These are phyloP conservation scores for Phaeodactylum tricornutum DNA, from an alignment of 108 stramenopile species.

Conservation along the genomic window DNA sequence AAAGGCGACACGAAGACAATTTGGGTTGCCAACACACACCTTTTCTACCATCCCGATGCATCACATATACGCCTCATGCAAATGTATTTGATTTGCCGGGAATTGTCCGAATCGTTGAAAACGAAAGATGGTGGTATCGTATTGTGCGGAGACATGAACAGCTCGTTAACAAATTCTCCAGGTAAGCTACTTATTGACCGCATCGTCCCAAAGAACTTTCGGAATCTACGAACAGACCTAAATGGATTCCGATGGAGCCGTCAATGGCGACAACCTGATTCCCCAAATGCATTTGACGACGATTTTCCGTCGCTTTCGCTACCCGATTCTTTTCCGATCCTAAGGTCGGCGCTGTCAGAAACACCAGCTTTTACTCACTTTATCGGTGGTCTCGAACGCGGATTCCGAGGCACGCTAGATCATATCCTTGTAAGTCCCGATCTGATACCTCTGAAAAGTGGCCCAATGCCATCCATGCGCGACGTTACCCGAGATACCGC, in stretches of 20 bases:
- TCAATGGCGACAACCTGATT: constrained; percentile 17
- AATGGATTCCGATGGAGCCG: constrained; percentile 39
- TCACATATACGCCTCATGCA: constrained; percentile 58
- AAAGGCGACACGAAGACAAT: constrained; percentile 26
- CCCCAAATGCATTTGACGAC: constrained; percentile 11
- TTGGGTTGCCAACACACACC: constrained; percentile 56
- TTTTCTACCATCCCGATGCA: constrained; percentile 67
- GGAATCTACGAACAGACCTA: constrained; percentile 41
- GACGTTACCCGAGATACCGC: constrained; percentile 32
- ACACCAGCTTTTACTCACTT: constrained; percentile 52
- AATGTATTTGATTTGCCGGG: constrained; percentile 26
- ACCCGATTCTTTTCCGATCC: constrained; percentile 31
- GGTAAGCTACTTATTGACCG: constrained; percentile 32
- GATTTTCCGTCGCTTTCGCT: constrained; percentile 18
- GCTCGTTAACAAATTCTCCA: constrained; percentile 29
- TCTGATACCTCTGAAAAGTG: constrained; percentile 20
- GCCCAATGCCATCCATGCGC: constrained; percentile 32
- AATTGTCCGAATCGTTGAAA: constrained; percentile 30
- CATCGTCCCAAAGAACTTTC: constrained; percentile 19
- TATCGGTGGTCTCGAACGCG: constrained; percentile 16
- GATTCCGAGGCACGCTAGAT: constrained; percentile 44
- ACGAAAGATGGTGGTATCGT: constrained; percentile 24
- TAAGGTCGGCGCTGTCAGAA: constrained; percentile 29
- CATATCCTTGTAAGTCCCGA: constrained; percentile 37
- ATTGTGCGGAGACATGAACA: constrained; percentile 66